Base-by-base conservation (phyloP, 2,329 filamentous ascomycete genomes). In the Alternaria consortialis region DNA sequence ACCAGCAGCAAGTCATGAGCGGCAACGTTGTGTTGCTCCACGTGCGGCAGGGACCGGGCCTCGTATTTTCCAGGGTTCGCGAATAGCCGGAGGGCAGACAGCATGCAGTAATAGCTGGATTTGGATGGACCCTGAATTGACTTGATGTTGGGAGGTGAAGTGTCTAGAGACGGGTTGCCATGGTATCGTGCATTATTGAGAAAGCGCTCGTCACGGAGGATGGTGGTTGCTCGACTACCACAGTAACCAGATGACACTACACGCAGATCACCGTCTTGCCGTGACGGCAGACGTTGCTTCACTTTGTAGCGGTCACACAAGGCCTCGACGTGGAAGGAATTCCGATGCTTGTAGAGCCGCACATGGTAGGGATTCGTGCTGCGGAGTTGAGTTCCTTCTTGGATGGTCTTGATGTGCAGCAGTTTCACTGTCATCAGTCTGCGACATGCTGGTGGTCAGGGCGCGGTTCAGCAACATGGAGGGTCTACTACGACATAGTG, bases 361-460 rank as follows among this genome's bases (percentile, higher is more conserved):
- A 63, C 46, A 34, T 36, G 46, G 34, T 47, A 32, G 23, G 27
- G 23, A 13, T 29, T 20, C 46, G 58, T 53, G 36, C 29, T 32
- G 48, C 31, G 39, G 46, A 53, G 46, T 27, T 36, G 23, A 17
- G 52, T 56, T 34, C 11, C 23, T 29, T 42, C 3, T 51, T 42
- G 25, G 6, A 25, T 47, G 34, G 17, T 11, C 13, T 31, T 27
- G 17, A 42, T n/a, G 51, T 46, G 48, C 25, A 42, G 42, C 27
- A 31, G 63, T 64, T 66, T 58, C 63, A 65, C 48, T 51, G 53
- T 37, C 36, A 39, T 11, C 29, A 42, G 53, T 46, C 60, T 68
- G 65, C 53, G 63, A 66, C 65, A 48, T 58, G 29, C 27, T 17
- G 32, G 58, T 52, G 58, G 58, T 46, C 52, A 47, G 51, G 44